A percentile compares a stretch with the other conserved stretches of the same genome.
Evolutionary conservation across 441 rosid species (phyloP).

Genomic region (Raphanus hybrid): DNA sequence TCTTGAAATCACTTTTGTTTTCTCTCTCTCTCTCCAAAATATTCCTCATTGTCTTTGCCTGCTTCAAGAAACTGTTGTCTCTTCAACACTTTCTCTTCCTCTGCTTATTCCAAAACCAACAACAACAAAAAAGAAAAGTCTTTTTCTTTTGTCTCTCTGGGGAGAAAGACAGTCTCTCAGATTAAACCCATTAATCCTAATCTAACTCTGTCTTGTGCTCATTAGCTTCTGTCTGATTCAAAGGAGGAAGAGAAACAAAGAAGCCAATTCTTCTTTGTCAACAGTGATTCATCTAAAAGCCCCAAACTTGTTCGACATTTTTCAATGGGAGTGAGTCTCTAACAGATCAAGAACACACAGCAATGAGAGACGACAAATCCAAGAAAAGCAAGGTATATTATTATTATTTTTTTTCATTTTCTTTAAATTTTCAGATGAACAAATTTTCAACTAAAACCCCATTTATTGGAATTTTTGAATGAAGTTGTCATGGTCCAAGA

Average conservation of each 20-base stretch:
- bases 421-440: slow-evolving; percentile 22
- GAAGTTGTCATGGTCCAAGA: slow-evolving; percentile 96
- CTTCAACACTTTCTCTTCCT: slow-evolving; percentile 63
- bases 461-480: slow-evolving; percentile 13
- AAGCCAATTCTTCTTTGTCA: slow-evolving; percentile 26
- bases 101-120: slow-evolving; percentile 34
- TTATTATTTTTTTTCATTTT: background rate
- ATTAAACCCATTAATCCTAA: slow-evolving; percentile 20
- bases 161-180: background rate
- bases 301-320: slow-evolving; percentile 15
- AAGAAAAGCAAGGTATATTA: slow-evolving; percentile 81
- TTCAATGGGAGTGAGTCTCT: slow-evolving; percentile 29
- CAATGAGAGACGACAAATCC: slow-evolving; percentile 81
- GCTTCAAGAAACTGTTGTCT: slow-evolving; percentile 66
- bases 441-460: background rate
- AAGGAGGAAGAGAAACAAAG: background rate
- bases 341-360: slow-evolving; percentile 33
- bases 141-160: slow-evolving; percentile 10
- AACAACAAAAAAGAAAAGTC: slow-evolving; percentile 3
- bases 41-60: slow-evolving; percentile 79
- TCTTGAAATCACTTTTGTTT: slow-evolving; percentile 35
- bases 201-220: background rate
- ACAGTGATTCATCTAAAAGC: slow-evolving; percentile 32
- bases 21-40: slow-evolving; percentile 40
- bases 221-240: slow-evolving; percentile 32